These are phyloP conservation scores for Verticillium tricorpus DNA, from an alignment of 2,329 filamentous ascomycete genomes.

Conservation along the genomic window DNA sequence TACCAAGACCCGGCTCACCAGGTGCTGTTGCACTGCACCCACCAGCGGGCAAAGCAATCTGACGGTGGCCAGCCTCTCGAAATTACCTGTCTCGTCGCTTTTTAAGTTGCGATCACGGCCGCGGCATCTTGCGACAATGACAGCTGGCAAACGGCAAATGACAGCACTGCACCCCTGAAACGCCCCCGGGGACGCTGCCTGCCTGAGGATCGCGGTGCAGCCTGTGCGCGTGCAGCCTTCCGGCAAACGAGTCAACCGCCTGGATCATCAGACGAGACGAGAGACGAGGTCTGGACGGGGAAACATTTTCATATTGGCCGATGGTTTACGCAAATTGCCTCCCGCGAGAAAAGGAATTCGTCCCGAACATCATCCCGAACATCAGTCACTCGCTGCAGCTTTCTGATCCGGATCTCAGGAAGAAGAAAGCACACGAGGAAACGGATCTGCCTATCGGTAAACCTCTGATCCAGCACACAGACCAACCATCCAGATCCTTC, in stretches of 20 bases:
- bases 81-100: neutral
- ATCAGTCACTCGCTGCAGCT: neutral
- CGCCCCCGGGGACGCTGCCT: neutral
- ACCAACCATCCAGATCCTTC: neutral
- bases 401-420: neutral
- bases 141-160: conserved; percentile 1
- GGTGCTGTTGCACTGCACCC: neutral
- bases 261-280: neutral
- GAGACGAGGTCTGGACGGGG: neutral
- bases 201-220: neutral
- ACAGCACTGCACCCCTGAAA: neutral
- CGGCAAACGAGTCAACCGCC: neutral
- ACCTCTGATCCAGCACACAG: neutral
- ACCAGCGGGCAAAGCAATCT: neutral
- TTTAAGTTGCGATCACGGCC: neutral
- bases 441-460: neutral
- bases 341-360: neutral
- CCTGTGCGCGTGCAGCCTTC: neutral
- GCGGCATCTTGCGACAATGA: neutral
- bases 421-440: neutral
- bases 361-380: neutral
- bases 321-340: neutral
- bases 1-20: neutral
- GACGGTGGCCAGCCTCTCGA: neutral
- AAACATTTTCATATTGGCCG: neutral